Evolutionary conservation across 352 stramenopile species (phyloP).

Genomic region (Phytopythium ostracodes): DNA sequence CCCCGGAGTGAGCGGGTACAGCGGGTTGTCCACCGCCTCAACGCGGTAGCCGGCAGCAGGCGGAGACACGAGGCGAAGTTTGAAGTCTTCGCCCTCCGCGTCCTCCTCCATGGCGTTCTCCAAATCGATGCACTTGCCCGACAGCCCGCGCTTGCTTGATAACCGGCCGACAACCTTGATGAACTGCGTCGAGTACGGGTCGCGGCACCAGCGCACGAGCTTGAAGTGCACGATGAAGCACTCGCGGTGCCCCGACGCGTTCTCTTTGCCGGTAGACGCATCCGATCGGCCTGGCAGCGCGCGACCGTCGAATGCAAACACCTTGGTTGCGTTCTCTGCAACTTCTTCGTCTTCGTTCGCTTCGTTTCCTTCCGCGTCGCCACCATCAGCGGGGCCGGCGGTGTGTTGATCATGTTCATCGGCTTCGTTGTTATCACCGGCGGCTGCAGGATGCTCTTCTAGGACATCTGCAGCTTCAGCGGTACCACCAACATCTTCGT

Average conservation of each 20-base stretch:
- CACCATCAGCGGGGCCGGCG: conserved; percentile 5
- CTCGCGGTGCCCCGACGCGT: background rate
- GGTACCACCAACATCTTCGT: too few relatives aligned
- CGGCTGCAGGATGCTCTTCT: background rate
- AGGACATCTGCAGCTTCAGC: background rate
- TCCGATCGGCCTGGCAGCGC: conserved; percentile 21
- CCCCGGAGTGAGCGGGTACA: conserved; percentile 51
- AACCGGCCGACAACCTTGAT: conserved; percentile 18
- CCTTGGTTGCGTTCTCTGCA: conserved; percentile 11
- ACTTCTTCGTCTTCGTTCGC: background rate
- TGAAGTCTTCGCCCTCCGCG: conserved; percentile 24
- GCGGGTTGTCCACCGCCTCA: conserved; percentile 16
- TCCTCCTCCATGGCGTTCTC: conserved; percentile 15
- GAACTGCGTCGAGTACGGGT: conserved; percentile 12
- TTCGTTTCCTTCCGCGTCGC: conserved; percentile 2
- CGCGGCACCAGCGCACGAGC: conserved; percentile 33
- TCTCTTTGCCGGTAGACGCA: background rate
- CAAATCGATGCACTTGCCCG: conserved; percentile 12
- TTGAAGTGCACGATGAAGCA: conserved; percentile 47
- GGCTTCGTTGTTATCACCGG: conserved; percentile 4
- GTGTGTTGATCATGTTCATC: background rate
- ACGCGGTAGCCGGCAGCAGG: conserved; percentile 8
- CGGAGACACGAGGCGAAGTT: conserved; percentile 12
- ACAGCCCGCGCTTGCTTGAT: conserved; percentile 9
- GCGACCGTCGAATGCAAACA: conserved; percentile 26